These are phyloP conservation scores for Phoenix roebelenii DNA, from an alignment of 176 grass and related monocot species.

Conservation along the genomic window DNA sequence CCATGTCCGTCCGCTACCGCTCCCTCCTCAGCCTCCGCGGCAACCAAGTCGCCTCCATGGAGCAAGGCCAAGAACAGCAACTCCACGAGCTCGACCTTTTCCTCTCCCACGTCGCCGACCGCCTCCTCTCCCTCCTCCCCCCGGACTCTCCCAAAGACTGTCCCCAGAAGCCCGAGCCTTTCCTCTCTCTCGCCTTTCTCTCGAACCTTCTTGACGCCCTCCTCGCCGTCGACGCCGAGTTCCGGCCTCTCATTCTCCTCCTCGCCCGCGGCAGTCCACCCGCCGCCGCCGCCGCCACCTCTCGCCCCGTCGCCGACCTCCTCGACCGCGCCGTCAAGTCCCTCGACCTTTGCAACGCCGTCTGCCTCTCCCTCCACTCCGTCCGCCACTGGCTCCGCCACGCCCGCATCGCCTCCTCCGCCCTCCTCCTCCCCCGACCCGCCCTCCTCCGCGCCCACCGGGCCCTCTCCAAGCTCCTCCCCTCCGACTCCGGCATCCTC, in stretches of 20 bases:
- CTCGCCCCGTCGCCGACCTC: constrained; percentile 56
- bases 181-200: constrained; percentile 64
- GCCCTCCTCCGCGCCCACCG: constrained; percentile 62
- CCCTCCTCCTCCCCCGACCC: constrained; percentile 41
- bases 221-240: constrained; percentile 42
- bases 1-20: constrained; percentile 35
- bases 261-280: neutral
- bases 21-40: constrained; percentile 62
- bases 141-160: neutral
- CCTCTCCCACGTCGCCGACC: constrained; percentile 61
- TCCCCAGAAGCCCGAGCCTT: too few species aligned
- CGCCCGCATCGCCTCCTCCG: constrained; percentile 50
- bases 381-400: constrained; percentile 56
- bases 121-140: constrained; percentile 32
- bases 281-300: constrained; percentile 19
- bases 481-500: neutral
- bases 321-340: constrained; percentile 68
- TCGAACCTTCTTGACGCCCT: constrained; percentile 74
- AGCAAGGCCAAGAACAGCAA: constrained; percentile 55
- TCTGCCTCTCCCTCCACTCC: constrained; percentile 55
- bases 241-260: constrained; percentile 33
- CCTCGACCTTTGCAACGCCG: constrained; percentile 76
- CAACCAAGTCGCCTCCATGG: constrained; percentile 53
- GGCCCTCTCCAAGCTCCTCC: constrained; percentile 50
- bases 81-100: constrained; percentile 47